Base-by-base conservation (phyloP, 768 basidiomycete species). In the Phanerodontia chrysosporium region DNA sequence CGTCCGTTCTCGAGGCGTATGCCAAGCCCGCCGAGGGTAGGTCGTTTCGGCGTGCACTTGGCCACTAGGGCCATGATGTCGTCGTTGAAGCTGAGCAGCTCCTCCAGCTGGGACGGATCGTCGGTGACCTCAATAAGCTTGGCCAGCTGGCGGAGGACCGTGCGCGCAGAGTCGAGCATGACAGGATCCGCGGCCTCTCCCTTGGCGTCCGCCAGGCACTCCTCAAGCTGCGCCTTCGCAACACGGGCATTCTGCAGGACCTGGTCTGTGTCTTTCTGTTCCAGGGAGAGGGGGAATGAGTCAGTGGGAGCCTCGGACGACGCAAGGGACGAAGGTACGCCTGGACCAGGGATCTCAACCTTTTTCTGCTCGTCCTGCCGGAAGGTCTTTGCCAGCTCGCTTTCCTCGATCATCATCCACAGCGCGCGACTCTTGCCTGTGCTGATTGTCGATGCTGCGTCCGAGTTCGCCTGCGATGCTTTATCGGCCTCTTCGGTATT, bases 401-500 rank as follows among this genome's bases (percentile, higher is more conserved):
- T 92, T 61, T 90, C 89, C 70, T 93, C 89, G 55, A 92, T 89
- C 83, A 92, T 82, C 0, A 82, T 83, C 91, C 91, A 93, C 13
- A 93, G 81, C 1, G 89, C 89, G 65, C 84, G 91, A 8, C 73
- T 76, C 45, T 71, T 64, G 3, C 83, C 84, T n/a, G 83, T 78
- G 18, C 39, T 42, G 4, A 83, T 83, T 59, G 79, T 80, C 24
- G 61, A 64, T 12, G 69, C 67, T 13, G 65, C 67, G 5, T 62
- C 65, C 2, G 65, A 65, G 6, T 66, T 49, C 4, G 49, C 51
- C 21, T 69, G 62, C 1, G 70, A 62, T 8, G 62, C 67, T 53
- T 65, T 69, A 65, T 88, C 89, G 0, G 89, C 95, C 57, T 89
- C 86, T 69, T 98, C 95, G 0, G 96, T 98, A 64, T 99, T 98